Conservation (phyloP, 1,284 basidiomycete genomes). For the Neonothopanus nambi region DNA sequence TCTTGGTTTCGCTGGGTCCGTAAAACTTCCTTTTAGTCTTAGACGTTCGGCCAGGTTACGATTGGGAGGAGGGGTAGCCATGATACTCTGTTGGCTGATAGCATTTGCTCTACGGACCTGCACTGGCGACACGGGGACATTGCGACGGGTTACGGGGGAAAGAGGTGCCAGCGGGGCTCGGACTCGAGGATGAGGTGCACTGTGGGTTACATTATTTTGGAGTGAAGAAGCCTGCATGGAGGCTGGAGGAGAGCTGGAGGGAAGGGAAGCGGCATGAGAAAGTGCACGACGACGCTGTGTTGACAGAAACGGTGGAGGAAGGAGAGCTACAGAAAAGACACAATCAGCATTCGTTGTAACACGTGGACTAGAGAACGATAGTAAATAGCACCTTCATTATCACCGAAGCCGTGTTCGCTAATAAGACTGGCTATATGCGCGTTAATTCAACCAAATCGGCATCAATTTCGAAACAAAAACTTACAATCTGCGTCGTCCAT, state of each 20-base stretch:
- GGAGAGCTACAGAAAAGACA: constrained; percentile 41
- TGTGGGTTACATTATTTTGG: background rate
- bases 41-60: constrained; percentile 55
- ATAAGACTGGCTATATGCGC: constrained; percentile 48
- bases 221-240: background rate
- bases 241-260: background rate
- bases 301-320: constrained; percentile 61
- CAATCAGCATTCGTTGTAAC: background rate
- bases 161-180: constrained; percentile 10
- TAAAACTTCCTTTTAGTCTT: constrained; percentile 67
- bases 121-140: constrained; percentile 17
- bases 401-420: constrained; percentile 42
- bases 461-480: constrained; percentile 32
- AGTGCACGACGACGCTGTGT: constrained; percentile 62
- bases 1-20: constrained; percentile 69
- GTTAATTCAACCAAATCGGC: constrained; percentile 23
- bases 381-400: constrained; percentile 46
- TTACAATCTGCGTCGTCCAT: constrained; percentile 56
- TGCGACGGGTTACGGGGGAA: constrained; percentile 18
- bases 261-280: constrained; percentile 32
- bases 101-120: constrained; percentile 15
- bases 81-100: constrained; percentile 24
- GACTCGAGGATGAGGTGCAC: constrained; percentile 1
- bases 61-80: constrained; percentile 69
- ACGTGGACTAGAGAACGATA: too few species aligned